Percentiles rank a stretch among this genome's conserved stretches.
Conservation (phyloP, 2,329 filamentous ascomycete genomes). For the Apiospora malaysiana region DNA sequence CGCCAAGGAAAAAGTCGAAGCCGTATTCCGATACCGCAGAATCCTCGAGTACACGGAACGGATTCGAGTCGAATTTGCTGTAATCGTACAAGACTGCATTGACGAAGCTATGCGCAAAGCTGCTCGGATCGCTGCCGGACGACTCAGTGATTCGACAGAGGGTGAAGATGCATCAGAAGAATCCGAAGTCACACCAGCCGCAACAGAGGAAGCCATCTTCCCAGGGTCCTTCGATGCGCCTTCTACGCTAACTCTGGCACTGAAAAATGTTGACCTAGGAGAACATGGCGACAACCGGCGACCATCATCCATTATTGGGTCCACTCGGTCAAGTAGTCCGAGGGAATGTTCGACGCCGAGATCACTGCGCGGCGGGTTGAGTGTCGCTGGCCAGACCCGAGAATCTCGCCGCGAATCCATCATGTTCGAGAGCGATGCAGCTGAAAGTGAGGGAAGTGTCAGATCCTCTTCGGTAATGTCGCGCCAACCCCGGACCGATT, state of each 20-base stretch:
- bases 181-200: conserved; percentile 44
- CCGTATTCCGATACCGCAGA: conserved; percentile 86
- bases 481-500: conserved; percentile 77
- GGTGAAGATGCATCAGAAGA: conserved; percentile 52
- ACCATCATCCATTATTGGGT: conserved; percentile 69
- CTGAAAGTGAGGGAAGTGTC: conserved; percentile 87
- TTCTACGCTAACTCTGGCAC: conserved; percentile 61
- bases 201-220: conserved; percentile 61
- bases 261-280: conserved; percentile 51
- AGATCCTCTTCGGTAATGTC: conserved; percentile 79
- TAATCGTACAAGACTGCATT: conserved; percentile 94
- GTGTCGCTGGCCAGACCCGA: conserved; percentile 62
- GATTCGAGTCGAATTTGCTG: conserved; percentile 90
- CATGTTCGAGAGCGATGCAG: conserved; percentile 81
- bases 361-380: conserved; percentile 71
- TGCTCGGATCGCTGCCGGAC: conserved; percentile 82
- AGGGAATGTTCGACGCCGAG: conserved; percentile 89
- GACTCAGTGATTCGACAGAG: conserved; percentile 78
- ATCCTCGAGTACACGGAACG: conserved; percentile 97
- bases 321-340: conserved; percentile 87
- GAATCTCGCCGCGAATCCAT: conserved; percentile 79
- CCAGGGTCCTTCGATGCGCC: conserved; percentile 63
- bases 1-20: conserved; percentile 88
- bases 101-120: conserved; percentile 90
- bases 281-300: conserved; percentile 48